Base-by-base conservation (phyloP, 2,329 filamentous ascomycete genomes). In the Fusarium nygamai region DNA sequence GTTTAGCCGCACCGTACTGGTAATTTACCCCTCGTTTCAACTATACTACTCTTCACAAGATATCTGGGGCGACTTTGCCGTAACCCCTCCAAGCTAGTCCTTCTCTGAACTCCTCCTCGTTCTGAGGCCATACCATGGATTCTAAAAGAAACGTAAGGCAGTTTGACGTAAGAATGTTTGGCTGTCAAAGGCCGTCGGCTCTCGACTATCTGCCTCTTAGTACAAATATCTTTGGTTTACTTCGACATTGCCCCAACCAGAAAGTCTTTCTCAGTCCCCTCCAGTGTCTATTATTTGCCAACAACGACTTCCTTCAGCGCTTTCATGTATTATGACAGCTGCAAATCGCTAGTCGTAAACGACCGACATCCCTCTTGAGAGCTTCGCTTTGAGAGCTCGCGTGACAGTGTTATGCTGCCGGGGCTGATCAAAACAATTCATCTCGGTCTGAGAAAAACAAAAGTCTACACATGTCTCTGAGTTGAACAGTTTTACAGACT, bases 1-100 rank as follows among this genome's bases (percentile, higher is more conserved):
- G 13, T 27, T 60, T 51, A 34, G 14, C 24, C 27, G 33, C 27
- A 51, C 51, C 11, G 24, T 20, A 31, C 43, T 51, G 33, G 11
- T 14, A n/a, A 29, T 29, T 31, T 56, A 56, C 51, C 51, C 51
- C 51, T 56, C 51, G 51, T 41, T 56, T 56, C 34, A 56, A 56
- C 20, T 47, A 59, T 17, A 59, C 41, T 20, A 27, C 57, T 36
- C 43, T 51, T 22, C 24, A 13, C 31, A n/a, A 33, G n/a, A 59
- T 33, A 19, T 20, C 19, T 19, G 31, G 17, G 36, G 24, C 13
- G 17, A 33, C 29, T 22, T 27, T 34, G 44, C 57, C 24, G 20
- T 14, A n/a, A 11, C 33, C 17, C 43, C 16, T 47, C 31, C 44
- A 6, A n/a, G 43, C 17, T 43, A 57, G 38, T 20, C 31, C 11